Conservation (phyloP, 306 rosid species). For the Rosa persica region DNA sequence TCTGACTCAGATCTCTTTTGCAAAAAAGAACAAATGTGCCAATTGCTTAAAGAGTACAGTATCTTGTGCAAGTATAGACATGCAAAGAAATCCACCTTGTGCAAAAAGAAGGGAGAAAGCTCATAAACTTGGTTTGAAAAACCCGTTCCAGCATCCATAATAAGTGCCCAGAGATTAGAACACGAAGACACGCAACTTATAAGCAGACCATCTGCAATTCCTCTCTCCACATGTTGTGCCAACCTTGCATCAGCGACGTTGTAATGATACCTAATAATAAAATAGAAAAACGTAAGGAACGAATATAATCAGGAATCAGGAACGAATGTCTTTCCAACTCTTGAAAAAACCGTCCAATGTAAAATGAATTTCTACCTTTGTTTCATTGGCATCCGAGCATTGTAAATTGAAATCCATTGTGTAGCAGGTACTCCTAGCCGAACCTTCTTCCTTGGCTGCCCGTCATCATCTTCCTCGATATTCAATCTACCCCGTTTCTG, state of each 20-base stretch:
- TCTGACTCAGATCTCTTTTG: neutral
- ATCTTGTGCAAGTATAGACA: neutral
- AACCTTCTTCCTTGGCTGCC: conserved; percentile 87
- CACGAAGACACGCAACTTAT: conserved; percentile 91
- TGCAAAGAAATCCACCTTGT: conserved; percentile 61
- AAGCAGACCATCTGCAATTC: conserved; percentile 88
- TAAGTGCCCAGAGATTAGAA: conserved; percentile 94
- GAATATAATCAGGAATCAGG: neutral
- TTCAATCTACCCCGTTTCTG: conserved; percentile 90
- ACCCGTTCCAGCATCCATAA: conserved; percentile 97
- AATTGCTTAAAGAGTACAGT: neutral
- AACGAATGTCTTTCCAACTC: neutral
- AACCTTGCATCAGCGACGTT: conserved; percentile 82
- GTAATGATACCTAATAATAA: conserved; percentile 72
- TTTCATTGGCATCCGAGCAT: conserved; percentile 91
- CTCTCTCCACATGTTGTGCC: conserved; percentile 90
- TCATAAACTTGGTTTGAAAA: conserved; percentile 79
- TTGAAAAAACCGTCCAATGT: neutral
- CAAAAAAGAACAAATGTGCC: conserved; percentile 9
- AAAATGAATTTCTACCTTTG: conserved; percentile 58
- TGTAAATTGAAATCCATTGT: conserved; percentile 92
- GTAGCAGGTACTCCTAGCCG: conserved; percentile 93
- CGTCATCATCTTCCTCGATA: conserved; percentile 77
- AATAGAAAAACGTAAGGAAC: conserved; percentile 16
- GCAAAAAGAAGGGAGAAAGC: conserved; percentile 75